Evolutionary conservation across 176 grass and related monocot genomes (phyloP).

Genomic region (Phragmites australis): DNA sequence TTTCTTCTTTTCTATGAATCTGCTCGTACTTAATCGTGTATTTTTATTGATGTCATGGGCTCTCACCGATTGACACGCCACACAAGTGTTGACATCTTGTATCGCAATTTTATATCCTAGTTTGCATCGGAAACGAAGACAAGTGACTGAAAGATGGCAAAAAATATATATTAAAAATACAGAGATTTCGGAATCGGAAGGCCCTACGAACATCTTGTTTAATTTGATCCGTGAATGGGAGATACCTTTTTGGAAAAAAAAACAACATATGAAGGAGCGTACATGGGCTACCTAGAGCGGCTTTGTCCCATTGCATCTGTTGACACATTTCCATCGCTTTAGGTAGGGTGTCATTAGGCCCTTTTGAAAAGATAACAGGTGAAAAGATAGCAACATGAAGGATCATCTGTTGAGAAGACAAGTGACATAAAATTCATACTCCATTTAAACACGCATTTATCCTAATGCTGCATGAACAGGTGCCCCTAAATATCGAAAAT

Average conservation of each 20-base stretch:
- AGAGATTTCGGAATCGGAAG: slow-evolving; percentile 2
- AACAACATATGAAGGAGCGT: neutral
- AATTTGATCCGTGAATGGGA: slow-evolving; percentile 29
- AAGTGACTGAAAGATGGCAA: no score
- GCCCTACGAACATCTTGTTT: slow-evolving; percentile 24
- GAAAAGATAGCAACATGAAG: no score
- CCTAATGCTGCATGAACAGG: slow-evolving; percentile 31
- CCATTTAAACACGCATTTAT: slow-evolving; percentile 32
- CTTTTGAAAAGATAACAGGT: slow-evolving; percentile 7
- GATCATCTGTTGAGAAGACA: no score
- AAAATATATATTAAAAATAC: no score
- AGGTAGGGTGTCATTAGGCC: slow-evolving; percentile 47
- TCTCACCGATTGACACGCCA: no score
- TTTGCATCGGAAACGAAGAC: no score
- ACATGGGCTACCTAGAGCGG: slow-evolving; percentile 8
- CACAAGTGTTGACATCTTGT: no score
- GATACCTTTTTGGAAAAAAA: slow-evolving; percentile 22
- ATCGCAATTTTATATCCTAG: no score
- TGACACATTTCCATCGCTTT: slow-evolving; percentile 47
- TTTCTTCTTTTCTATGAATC: no score
- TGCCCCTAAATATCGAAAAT: neutral
- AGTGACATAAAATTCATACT: neutral
- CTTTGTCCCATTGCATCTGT: slow-evolving; percentile 45
- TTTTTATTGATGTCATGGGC: no score
- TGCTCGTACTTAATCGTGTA: no score